Base-by-base conservation (phyloP, 2,329 filamentous ascomycete genomes). In the Cladophialophora bantiana region DNA sequence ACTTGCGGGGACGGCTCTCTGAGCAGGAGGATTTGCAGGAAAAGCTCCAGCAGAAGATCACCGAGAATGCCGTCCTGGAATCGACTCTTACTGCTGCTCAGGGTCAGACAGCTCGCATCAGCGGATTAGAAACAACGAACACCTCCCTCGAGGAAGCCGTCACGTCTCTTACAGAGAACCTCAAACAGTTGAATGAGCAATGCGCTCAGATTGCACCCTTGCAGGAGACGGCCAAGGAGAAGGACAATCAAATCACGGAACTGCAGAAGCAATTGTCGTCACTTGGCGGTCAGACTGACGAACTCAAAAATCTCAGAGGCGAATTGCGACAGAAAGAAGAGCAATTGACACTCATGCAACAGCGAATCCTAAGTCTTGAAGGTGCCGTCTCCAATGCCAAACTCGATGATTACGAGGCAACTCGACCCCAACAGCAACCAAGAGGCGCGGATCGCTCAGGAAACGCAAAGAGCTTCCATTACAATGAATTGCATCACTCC, bases 401-500 rank as follows among this genome's bases (percentile, higher is more conserved):
- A 20, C 65, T 65, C 32, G 53, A 65, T 26, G 53, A 62, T 40
- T 10, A 50, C 7, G 52, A 48, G 26, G 53, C 35, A 10, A 26
- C 55, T 15, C 45, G 48, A n/a, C 4, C 7, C 4, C 26, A 12
- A 9, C 53, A 7, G n/a, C 54, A 53, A 40, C 40, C 59, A 35
- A 52, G 53, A 48, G 62, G 42, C 1, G 67, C 61, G 15, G 58
- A 65, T 62, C 67, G 64, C 1, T 67, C 67, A n/a, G 58, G 45
- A 18, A 40, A 57, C 12, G 45, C 38, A 18, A 32, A 26, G 13
- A 5, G 26, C 5, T 31, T 5, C 45, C 20, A 50, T 31, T 9
- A 31, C 45, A 7, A 20, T 5, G 12, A 38, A 15, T 52, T 18
- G 10, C 31, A 31, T 42, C 35, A 15, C 13, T 13, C 45, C 50